Evolutionary conservation across 2,329 filamentous ascomycete species (phyloP).

Genomic region (Arthrocladium fulminans): DNA sequence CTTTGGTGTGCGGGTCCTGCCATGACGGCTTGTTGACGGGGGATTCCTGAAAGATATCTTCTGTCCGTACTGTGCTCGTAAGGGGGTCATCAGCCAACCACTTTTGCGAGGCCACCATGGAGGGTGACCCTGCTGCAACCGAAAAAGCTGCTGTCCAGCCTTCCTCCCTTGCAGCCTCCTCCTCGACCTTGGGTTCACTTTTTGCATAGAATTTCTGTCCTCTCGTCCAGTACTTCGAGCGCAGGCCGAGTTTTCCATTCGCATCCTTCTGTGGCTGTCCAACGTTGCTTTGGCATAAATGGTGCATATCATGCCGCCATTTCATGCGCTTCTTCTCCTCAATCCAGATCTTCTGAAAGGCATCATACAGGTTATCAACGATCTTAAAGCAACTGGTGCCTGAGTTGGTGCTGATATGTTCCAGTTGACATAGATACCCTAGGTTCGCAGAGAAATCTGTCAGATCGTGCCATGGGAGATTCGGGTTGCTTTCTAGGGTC

Average conservation of each 20-base stretch:
- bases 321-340: slow-evolving; percentile 31
- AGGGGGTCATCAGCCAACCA: slow-evolving; percentile 34
- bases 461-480: slow-evolving; percentile 29
- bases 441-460: slow-evolving; percentile 35
- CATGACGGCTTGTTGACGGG: slow-evolving; percentile 31
- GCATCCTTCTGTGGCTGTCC: slow-evolving; percentile 36
- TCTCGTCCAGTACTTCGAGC: slow-evolving; percentile 35
- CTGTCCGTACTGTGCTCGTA: slow-evolving; percentile 18
- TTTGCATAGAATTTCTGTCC: slow-evolving; percentile 15
- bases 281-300: slow-evolving; percentile 33
- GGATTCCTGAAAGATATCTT: slow-evolving; percentile 28
- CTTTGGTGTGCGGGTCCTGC: slow-evolving; percentile 19
- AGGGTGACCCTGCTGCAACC: slow-evolving; percentile 38
- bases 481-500: slow-evolving; percentile 25
- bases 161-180: slow-evolving; percentile 18
- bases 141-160: slow-evolving; percentile 30
- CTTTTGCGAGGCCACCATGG: slow-evolving; percentile 35
- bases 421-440: slow-evolving; percentile 36
- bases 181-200: slow-evolving; percentile 23
- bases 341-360: slow-evolving; percentile 35
- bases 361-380: slow-evolving; percentile 35
- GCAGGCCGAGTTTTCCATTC: slow-evolving; percentile 31
- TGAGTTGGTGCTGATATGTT: slow-evolving; percentile 31
- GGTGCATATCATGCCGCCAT: slow-evolving; percentile 28
- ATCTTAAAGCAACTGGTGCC: slow-evolving; percentile 40